Base-by-base conservation (phyloP, 352 stramenopile species). In the Pythium plurisporium region DNA sequence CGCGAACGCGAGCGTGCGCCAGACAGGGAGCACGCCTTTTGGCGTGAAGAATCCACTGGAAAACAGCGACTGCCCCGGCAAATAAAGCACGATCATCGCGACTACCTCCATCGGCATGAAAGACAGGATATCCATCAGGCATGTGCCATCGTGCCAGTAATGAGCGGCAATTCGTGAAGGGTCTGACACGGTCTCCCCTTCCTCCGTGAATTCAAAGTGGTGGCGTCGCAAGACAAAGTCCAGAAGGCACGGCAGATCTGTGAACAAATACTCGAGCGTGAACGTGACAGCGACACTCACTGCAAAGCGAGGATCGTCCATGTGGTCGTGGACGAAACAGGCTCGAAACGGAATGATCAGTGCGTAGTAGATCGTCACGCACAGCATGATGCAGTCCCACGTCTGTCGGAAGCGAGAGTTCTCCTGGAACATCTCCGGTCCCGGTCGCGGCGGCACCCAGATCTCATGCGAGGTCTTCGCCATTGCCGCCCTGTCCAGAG, bases 311-410 rank as follows among this genome's bases (percentile, higher is more conserved):
- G 52, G 50, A 25, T 74, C 56, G 26, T 76, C 80, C 38, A 88
- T 57, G 55, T 73, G 55, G 10, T 72, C 65, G 50, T 82, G 65
- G 33, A 87, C 58, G 47, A 90, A 90, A 2, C 69, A 62, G 20
- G 79, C 64, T n/a, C 81, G 80, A 36, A 88, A 75, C 14, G 80
- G 80, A 4, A 86, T 71, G 4, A 78, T 41, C 6, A 84, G 15
- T 11, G 81, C 49, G 52, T 86, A 86, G 44, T 89, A 88, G 2
- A 79, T 27, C 17, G 73, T 82, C 53, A 85, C 68, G 2, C 26
- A 6, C 14, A 90, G 69, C 80, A 86, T 88, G 30, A 83, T 40
- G 0, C 64, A 47, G 22, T 73, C 48, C 80, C 80, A 90, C 8
- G 50, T 34, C 19, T 77, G 66, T 12, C 80, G 69, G 29, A 90